Evolutionary conservation across 2,329 filamentous ascomycete genomes (phyloP).

Genomic region (Ophiostoma fasciatum): DNA sequence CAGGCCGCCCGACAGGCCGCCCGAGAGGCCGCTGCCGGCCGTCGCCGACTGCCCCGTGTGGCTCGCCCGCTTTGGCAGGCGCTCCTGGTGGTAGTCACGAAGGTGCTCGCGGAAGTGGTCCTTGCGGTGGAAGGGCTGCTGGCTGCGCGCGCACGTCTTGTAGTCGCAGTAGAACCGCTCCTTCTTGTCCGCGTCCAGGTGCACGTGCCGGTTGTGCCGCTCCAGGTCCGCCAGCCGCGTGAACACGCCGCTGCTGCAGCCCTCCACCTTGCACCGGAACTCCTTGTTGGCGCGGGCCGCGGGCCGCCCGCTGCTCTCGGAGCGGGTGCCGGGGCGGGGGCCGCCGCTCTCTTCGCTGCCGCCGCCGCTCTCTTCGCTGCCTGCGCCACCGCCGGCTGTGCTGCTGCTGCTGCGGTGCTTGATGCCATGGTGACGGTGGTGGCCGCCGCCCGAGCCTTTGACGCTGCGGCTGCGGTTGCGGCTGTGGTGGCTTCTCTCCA

Average conservation of each 20-base stretch:
- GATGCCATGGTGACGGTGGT: no score
- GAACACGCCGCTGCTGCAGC: conserved; percentile 32
- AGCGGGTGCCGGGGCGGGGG: no score
- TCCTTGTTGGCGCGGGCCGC: no score
- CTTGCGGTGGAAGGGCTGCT: conserved; percentile 33
- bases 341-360: no score
- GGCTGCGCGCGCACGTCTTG: conserved; percentile 27
- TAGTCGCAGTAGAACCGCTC: conserved; percentile 37
- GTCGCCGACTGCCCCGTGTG: background rate
- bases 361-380: no score
- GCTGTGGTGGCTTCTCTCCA: no score
- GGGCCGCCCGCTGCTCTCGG: no score
- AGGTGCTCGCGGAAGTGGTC: conserved; percentile 45
- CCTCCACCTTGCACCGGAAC: conserved; percentile 23
- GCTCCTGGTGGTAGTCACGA: conserved; percentile 39
- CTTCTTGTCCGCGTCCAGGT: conserved; percentile 26
- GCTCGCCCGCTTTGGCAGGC: conserved; percentile 32
- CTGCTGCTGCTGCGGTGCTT: no score
- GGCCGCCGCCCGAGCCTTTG: no score
- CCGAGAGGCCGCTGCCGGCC: background rate
- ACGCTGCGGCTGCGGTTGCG: no score
- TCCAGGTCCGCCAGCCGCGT: conserved; percentile 38
- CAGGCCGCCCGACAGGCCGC: no score
- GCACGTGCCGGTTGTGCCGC: conserved; percentile 35
- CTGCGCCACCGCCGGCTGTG: no score